phyloP scores from a whole-genome alignment of 805 yeast species.

The Candida pseudoglaebosa region DNA sequence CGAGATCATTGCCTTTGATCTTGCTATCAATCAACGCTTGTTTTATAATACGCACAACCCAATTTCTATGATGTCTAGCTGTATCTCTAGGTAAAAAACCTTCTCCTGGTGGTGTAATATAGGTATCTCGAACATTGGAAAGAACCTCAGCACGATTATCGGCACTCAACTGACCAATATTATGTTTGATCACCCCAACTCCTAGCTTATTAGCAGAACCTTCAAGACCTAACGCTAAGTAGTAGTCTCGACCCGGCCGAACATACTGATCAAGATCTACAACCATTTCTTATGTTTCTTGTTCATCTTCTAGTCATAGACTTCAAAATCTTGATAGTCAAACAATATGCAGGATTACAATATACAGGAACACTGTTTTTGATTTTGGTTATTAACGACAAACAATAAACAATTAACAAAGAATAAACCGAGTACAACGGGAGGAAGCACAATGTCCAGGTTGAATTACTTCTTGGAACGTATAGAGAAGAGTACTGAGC shows the following conservation, averaged over 20 bases:
- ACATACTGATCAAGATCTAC: conserved; percentile 46
- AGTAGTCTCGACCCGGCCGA: conserved; percentile 44
- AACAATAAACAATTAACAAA: too few species aligned
- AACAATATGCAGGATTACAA: conserved; percentile 4
- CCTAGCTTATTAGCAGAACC: conserved; percentile 98
- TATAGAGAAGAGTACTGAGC: conserved; percentile 37
- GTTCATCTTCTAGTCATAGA: neutral
- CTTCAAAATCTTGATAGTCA: neutral
- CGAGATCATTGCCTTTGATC: conserved; percentile 49
- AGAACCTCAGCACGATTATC: conserved; percentile 69
- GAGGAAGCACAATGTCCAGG: conserved; percentile 12
- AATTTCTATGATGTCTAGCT: conserved; percentile 92
- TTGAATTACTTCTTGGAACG: conserved; percentile 23
- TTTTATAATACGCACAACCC: conserved; percentile 80
- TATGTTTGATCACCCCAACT: conserved; percentile 84
- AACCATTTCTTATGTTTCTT: conserved; percentile 18
- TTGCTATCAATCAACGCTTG: conserved; percentile 61
- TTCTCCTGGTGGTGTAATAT: conserved; percentile 95
- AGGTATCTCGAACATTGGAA: conserved; percentile 92
- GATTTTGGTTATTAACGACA: too few species aligned
- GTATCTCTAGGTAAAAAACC: conserved; percentile 96
- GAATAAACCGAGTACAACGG: too few species aligned
- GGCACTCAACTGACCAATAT: conserved; percentile 51
- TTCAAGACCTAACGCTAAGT: conserved; percentile 85
- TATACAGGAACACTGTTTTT: too few species aligned